Evolutionary conservation across 257 asterid genomes (phyloP), one percentile per base, ranked within the genome.

Genomic region (Avicennia marina): DNA sequence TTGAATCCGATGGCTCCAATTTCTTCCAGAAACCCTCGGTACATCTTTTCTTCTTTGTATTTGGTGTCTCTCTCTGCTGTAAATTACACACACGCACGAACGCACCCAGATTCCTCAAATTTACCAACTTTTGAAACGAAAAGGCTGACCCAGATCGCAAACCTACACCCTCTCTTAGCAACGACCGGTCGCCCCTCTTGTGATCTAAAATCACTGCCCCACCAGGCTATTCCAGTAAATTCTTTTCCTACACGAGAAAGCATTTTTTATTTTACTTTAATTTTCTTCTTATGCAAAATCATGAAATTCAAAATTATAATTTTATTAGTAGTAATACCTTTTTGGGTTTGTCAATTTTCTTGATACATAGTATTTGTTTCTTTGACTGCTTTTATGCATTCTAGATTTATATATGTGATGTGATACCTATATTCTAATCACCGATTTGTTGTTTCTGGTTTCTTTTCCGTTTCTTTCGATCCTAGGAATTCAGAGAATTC

Each of bases 401-500:
- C 22, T 4, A 6, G 26, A 49, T 47, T 19, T 11, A 12, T 17
- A 5, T 21, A 8, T 18, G 0, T 7, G 31, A 36, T 36, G 41
- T 11, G 41, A 11, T 36, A 12, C 41, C 6, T 36, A 36, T 11
- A 36, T 29, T 29, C 49, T 51, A 4, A 46, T 65, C 55, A 10
- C 26, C 51, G 34, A 13, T 3, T 13, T 60, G 22, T 4, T 21
- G 6, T 11, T 10, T 13, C 4, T 31, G n/a, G 33, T 19, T 43
- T 25, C 2, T 36, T 16, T 8, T 43, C 55, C 18, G 13, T n/a
- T 48, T 31, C 13, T 12, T 51, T 44, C 21, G 42, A 52, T 43
- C 60, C 26, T 38, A 90, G 98, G 90, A 90, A 90, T 77, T 81
- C 88, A 47, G 80, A 73, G 54, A 66, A 71, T 45, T 69, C 73